Conservation (phyloP, 169 alveolate species). For the Cryptosporidium sp. region DNA sequence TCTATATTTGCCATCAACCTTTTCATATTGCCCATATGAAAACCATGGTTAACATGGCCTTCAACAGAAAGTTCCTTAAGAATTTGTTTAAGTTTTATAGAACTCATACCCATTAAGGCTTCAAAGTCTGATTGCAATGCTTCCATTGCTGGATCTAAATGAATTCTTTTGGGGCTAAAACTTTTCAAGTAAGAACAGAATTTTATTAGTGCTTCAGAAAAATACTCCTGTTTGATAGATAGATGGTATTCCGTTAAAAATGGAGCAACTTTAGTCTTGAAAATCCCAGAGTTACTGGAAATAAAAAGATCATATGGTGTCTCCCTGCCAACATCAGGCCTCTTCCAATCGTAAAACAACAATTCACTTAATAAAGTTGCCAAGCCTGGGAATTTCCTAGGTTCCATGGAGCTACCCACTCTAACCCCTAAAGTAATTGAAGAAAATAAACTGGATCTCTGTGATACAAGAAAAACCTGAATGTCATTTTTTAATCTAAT, state of each 20-base stretch:
- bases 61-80: constrained; percentile 22
- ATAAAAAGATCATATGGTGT: constrained; percentile 15
- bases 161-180: constrained; percentile 39
- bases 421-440: constrained; percentile 42
- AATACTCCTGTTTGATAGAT: constrained; percentile 25
- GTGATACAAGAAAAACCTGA: constrained; percentile 61
- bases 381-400: constrained; percentile 35
- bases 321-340: neutral
- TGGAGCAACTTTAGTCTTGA: constrained; percentile 4
- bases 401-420: constrained; percentile 69
- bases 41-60: constrained; percentile 38
- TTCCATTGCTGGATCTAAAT: constrained; percentile 24
- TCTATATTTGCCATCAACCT: neutral
- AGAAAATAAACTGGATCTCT: neutral
- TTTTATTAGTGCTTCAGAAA: constrained; percentile 31
- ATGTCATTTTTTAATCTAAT: constrained; percentile 28
- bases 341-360: constrained; percentile 45
- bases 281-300: constrained; percentile 32
- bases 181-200: constrained; percentile 18
- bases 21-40: neutral
- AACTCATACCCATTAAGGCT: neutral
- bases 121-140: constrained; percentile 26
- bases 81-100: constrained; percentile 8
- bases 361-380: constrained; percentile 47
- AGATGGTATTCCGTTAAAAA: constrained; percentile 43